These are phyloP conservation scores for Westerdykella aurantiaca DNA, from an alignment of 2,329 filamentous ascomycete species.

Conservation along the genomic window DNA sequence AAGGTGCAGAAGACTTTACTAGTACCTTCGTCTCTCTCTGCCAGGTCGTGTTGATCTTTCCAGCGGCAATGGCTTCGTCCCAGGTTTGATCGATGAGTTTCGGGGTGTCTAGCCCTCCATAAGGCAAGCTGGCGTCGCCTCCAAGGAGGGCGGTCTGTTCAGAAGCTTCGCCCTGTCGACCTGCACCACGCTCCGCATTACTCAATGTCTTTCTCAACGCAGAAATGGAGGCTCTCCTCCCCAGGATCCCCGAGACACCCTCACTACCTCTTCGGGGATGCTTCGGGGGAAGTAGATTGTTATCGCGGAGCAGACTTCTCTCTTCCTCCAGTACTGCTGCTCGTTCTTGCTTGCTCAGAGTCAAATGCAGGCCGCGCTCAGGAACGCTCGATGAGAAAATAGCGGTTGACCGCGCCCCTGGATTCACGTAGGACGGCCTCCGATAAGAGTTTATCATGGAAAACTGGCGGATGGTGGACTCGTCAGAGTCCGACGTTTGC, in stretches of 20 bases:
- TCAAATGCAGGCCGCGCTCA: slow-evolving; percentile 37
- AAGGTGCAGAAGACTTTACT: slow-evolving; percentile 43
- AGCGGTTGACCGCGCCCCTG: slow-evolving; percentile 64
- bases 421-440: slow-evolving; percentile 69
- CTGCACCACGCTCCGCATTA: slow-evolving; percentile 20
- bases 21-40: slow-evolving; percentile 82
- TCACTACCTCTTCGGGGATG: slow-evolving; percentile 38
- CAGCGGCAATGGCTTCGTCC: slow-evolving; percentile 71
- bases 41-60: slow-evolving; percentile 85
- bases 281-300: slow-evolving; percentile 52
- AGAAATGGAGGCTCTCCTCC: slow-evolving; percentile 24
- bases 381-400: slow-evolving; percentile 54
- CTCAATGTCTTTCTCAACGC: slow-evolving; percentile 27
- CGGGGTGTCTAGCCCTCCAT: slow-evolving; percentile 45
- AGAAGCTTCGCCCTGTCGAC: slow-evolving; percentile 9
- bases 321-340: slow-evolving; percentile 53
- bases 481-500: slow-evolving; percentile 57
- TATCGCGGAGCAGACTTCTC: slow-evolving; percentile 54
- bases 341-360: slow-evolving; percentile 49
- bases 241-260: slow-evolving; percentile 18
- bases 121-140: slow-evolving; percentile 35
- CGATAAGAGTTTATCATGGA: slow-evolving; percentile 63
- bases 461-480: slow-evolving; percentile 45
- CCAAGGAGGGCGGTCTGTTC: slow-evolving; percentile 49
- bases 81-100: slow-evolving; percentile 40